Base-by-base conservation (phyloP, 1,284 basidiomycete species). In the Cystobasidium sp. region DNA sequence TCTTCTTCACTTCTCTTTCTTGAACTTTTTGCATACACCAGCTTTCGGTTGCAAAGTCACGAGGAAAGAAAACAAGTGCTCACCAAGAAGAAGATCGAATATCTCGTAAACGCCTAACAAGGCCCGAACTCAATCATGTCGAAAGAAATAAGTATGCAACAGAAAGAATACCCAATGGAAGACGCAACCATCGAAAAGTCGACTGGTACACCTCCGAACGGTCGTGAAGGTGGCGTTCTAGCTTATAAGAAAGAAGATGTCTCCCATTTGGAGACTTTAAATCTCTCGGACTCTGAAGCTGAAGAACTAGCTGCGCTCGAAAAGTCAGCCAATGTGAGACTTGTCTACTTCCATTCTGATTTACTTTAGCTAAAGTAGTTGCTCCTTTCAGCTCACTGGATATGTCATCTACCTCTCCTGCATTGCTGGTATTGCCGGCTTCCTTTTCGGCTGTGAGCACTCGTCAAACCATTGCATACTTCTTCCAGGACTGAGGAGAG, bases 391-490 rank as follows among this genome's bases (percentile, higher is more conserved):
- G 78, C 75, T 80, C 46, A 80, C 77, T 20, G 47, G 68, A 6
- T 80, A 80, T 56, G 78, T 79, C 18, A 24, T 78, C 18, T 73
- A 77, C 41, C 74, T 82, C 10, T 75, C 77, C 0, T 51, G 76
- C 39, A 77, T 79, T 2, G 81, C 80, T 1, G 79, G 78, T 14
- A 78, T 81, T 0, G 79, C 80, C 12, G 81, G 81, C 6, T 80
- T 82, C 75, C 79, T 79, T 55, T 82, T 80, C 68, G 78, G 80
- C 3, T 80, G 16, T 31, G 47, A n/a, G 24, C 49, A 20, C 24
- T 53, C 3, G 3, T 22, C n/a, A 16, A 3, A 16, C 9, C 52
- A 16, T 37, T 20, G 39, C 6, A 8, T 10, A 18, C 7, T 12
- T 14, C 20, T 37, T 1, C 7, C 58, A 41, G 46, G 12, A n/a